These are phyloP conservation scores for Cercospora brassicicola DNA, from an alignment of 2,329 filamentous ascomycete genomes.

Conservation along the genomic window DNA sequence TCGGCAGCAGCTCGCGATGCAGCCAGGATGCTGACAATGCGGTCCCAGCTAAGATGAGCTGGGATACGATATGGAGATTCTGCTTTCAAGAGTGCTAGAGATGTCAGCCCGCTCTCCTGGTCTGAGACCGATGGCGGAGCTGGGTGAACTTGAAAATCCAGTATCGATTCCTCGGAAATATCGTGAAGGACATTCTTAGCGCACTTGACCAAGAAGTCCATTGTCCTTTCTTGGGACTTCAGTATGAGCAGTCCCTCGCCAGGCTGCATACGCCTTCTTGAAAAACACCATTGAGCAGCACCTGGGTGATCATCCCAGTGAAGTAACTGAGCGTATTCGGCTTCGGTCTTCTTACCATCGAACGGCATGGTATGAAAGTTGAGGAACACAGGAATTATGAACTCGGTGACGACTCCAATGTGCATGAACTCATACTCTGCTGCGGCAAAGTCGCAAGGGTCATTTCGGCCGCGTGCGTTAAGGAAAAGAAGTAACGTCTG, in stretches of 20 bases:
- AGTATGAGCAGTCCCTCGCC: constrained; percentile 20
- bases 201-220: constrained; percentile 2
- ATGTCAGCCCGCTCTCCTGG: constrained; percentile 4
- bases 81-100: constrained; percentile 2
- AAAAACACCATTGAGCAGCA: no score
- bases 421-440: no score
- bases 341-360: no score
- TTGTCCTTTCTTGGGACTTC: constrained; percentile 10
- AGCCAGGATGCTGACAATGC: constrained; percentile 13
- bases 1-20: constrained; percentile 11
- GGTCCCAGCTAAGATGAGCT: constrained; percentile 5
- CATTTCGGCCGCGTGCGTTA: no score
- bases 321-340: no score
- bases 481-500: no score
- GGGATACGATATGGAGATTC: constrained; percentile 14
- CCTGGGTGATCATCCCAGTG: no score
- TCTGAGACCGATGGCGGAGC: constrained; percentile 3
- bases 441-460: no score
- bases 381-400: no score
- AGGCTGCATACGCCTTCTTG: constrained; percentile 1
- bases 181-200: constrained; percentile 15
- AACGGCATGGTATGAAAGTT: no score
- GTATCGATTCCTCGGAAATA: not conserved
- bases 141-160: not conserved
- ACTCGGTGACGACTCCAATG: no score